Percentiles rank a stretch among this genome's conserved stretches.
Conservation (phyloP, 2,329 filamentous ascomycete genomes). For the Dothiorella sarmentorum region DNA sequence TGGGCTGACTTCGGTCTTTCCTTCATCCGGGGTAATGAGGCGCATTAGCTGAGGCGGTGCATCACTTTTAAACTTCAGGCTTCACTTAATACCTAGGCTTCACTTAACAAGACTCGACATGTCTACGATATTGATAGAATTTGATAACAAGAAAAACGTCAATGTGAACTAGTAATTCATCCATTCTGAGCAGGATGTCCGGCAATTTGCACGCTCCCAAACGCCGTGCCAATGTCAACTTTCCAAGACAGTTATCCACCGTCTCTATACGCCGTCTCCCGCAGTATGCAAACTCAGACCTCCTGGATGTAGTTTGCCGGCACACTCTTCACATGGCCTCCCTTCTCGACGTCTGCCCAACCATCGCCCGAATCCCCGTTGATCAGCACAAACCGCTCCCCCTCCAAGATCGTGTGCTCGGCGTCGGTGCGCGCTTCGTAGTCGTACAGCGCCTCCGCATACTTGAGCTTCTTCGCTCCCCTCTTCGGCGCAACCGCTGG, state of each 20-base stretch:
- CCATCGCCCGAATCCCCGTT: constrained; percentile 87
- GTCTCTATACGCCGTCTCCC: neutral
- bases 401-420: constrained; percentile 87
- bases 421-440: constrained; percentile 81
- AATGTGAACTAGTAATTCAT: neutral
- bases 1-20: constrained; percentile 14
- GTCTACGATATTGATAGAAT: neutral
- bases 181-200: neutral
- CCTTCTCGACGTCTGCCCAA: constrained; percentile 95
- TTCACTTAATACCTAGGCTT: neutral
- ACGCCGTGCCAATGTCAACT: constrained; percentile 5
- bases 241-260: neutral
- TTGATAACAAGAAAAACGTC: neutral
- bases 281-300: constrained; percentile 36
- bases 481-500: constrained; percentile 86
- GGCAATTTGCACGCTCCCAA: constrained; percentile 1
- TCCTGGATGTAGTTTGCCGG: constrained; percentile 90
- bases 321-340: constrained; percentile 80
- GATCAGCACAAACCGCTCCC: constrained; percentile 86
- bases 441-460: constrained; percentile 90
- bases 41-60: neutral
- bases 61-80: no score
- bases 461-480: constrained; percentile 89
- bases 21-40: constrained; percentile 17
- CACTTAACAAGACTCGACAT: neutral